Base-by-base conservation (phyloP, 306 rosid genomes). In the Inga oerstediana region DNA sequence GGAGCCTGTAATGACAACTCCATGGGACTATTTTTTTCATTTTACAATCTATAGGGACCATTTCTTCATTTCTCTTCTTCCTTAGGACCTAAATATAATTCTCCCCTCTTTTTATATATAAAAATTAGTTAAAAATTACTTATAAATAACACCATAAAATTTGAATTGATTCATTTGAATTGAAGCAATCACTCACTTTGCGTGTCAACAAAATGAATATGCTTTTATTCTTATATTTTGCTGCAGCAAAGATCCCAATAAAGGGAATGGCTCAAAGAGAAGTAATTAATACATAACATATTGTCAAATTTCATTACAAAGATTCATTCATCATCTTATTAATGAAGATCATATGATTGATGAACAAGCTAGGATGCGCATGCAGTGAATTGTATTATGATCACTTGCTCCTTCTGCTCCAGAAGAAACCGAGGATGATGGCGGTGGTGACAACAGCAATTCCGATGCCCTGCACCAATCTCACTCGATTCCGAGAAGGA, bases 371-470 rank as follows among this genome's bases (percentile, higher is more conserved):
- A 20, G 10, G 9, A 20, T 7, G 24, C 3, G 62, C 48, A 44
- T 10, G 30, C 30, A 58, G 52, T n/a, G 15, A 7, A 9, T 1
- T 56, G 62, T 5, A 22, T n/a, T 54, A 15, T 19, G 56, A 5
- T 86, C 78, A 82, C 48, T 89, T 76, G 85, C 22, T 79, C 77
- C 61, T 80, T 78, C 76, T 86, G 67, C 49, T 85, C 22, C 85
- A 83, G 9, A 93, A 83, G 90, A 87, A 91, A 80, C 91, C 79
- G n/a, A 92, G 45, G 65, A 89, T 71, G 83, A 83, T 92, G 70
- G 85, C 91, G 22, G 89, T 90, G 24, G 83, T 89, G 45, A 84
- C 90, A 71, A 86, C 79, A 10, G 68, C 88, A 12, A 90, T 39
- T 77, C 78, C 88, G 14, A 89, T 22, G 44, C 78, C 81, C 39